These are phyloP conservation scores for Stemphylium lycopersici DNA, from an alignment of 2,329 filamentous ascomycete genomes.

Conservation along the genomic window DNA sequence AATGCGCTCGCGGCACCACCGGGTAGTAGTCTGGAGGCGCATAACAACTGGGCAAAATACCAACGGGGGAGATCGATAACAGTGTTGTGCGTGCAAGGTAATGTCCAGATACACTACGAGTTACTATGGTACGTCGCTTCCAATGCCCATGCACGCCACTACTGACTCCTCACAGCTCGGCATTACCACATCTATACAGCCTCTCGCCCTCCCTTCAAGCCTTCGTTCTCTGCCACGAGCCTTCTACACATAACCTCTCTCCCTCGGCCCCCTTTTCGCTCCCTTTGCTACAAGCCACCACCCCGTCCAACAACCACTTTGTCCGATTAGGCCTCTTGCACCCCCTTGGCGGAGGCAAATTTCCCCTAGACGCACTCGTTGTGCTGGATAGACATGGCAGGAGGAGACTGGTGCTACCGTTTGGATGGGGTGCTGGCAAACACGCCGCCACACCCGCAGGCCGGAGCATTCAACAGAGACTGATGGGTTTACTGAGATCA, in stretches of 20 bases:
- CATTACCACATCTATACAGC: constrained; percentile 38
- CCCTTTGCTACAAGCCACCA: constrained; percentile 42
- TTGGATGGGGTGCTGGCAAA: constrained; percentile 53
- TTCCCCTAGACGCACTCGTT: constrained; percentile 53
- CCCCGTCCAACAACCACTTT: constrained; percentile 45
- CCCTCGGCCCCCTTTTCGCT: constrained; percentile 33
- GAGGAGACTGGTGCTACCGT: constrained; percentile 51
- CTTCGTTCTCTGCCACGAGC: constrained; percentile 44
- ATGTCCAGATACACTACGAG: constrained; percentile 43
- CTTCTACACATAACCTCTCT: constrained; percentile 36
- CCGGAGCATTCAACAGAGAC: constrained; percentile 32
- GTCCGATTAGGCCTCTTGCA: constrained; percentile 52
- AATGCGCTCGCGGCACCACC: constrained; percentile 26
- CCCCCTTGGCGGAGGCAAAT: constrained; percentile 53
- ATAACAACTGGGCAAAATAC: constrained; percentile 37
- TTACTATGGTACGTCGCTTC: constrained; percentile 37
- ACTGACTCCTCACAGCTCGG: constrained; percentile 23
- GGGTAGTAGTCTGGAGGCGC: constrained; percentile 25
- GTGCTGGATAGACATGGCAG: constrained; percentile 48
- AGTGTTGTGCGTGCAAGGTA: constrained; percentile 45
- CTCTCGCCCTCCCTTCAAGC: constrained; percentile 43
- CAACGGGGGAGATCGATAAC: constrained; percentile 24
- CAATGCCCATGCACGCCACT: background rate
- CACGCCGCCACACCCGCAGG: constrained; percentile 43
- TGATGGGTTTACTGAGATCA: constrained; percentile 36